phyloP scores from a whole-genome alignment of 768 basidiomycete species.

The Cystofilobasidium bisporidii region DNA sequence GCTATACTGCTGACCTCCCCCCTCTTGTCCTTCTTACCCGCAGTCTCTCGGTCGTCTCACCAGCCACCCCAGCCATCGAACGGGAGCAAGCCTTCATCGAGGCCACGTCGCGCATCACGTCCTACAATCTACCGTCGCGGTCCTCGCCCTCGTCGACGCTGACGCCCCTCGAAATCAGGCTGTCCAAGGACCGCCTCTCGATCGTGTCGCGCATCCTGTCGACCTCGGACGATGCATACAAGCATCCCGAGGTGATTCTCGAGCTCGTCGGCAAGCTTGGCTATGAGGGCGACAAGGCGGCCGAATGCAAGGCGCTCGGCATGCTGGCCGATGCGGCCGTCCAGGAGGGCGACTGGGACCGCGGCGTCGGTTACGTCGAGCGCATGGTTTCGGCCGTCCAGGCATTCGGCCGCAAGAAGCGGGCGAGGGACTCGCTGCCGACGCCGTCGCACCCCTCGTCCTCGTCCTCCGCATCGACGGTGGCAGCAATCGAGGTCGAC shows the following conservation, averaged over 20 bases:
- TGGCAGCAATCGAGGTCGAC: conserved; percentile 41
- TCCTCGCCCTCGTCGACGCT: conserved; percentile 54
- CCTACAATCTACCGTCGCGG: conserved; percentile 67
- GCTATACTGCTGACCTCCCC: neutral
- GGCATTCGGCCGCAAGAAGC: conserved; percentile 16
- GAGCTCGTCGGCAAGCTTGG: conserved; percentile 86
- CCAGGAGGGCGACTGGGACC: conserved; percentile 65
- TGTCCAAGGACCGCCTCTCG: conserved; percentile 76
- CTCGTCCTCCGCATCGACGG: neutral
- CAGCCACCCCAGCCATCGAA: conserved; percentile 51
- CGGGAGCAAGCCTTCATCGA: conserved; percentile 88
- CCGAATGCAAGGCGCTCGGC: conserved; percentile 69
- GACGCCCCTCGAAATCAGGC: conserved; percentile 83
- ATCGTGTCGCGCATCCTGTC: conserved; percentile 80
- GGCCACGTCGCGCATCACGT: conserved; percentile 88
- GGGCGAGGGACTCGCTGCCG: conserved; percentile 25
- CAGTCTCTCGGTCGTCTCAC: conserved; percentile 64
- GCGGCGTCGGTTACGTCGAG: conserved; percentile 62
- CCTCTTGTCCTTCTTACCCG: neutral
- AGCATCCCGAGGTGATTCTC: conserved; percentile 81
- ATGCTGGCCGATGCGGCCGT: conserved; percentile 87
- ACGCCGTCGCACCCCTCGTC: neutral
- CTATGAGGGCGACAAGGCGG: conserved; percentile 55
- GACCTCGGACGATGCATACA: conserved; percentile 75
- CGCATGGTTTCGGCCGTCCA: conserved; percentile 52